These are phyloP conservation scores for Rostrohypoxylon terebratum DNA, from an alignment of 495 filamentous ascomycete species.

Conservation along the genomic window DNA sequence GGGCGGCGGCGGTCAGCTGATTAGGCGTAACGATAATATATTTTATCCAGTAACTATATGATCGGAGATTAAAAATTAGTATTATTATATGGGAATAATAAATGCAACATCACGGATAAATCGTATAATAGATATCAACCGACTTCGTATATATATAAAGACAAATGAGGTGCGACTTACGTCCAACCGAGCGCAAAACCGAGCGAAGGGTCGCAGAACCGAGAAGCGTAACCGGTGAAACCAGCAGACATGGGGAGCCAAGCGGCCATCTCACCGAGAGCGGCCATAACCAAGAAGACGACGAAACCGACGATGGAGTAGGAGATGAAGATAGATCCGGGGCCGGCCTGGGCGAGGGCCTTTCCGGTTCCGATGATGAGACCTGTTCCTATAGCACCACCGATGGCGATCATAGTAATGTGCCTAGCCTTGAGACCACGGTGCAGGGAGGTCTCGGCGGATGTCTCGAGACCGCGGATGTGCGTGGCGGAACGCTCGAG, in stretches of 20 bases:
- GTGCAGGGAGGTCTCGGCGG: constrained; percentile 60
- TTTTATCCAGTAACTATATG: constrained; percentile 67
- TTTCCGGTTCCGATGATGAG: constrained; percentile 66
- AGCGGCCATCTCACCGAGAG: constrained; percentile 71
- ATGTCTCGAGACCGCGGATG: constrained; percentile 53
- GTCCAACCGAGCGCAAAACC: constrained; percentile 85
- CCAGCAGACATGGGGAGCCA: constrained; percentile 72
- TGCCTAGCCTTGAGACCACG: constrained; percentile 73
- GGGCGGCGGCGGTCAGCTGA: constrained; percentile 78
- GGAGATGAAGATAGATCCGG: constrained; percentile 77
- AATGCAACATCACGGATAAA: neutral
- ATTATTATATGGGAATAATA: neutral
- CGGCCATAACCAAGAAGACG: constrained; percentile 62
- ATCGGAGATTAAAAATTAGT: constrained; percentile 7
- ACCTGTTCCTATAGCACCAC: constrained; percentile 83
- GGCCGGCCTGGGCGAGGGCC: constrained; percentile 74
- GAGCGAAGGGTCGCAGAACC: constrained; percentile 81
- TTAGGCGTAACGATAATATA: constrained; percentile 84
- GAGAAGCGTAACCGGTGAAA: constrained; percentile 75
- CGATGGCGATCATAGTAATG: constrained; percentile 86
- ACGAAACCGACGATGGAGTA: constrained; percentile 63
- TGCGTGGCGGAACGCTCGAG: constrained; percentile 26
- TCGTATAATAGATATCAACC: neutral
- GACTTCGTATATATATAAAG: neutral
- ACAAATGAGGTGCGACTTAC: constrained; percentile 56